Base-by-base conservation (phyloP, 306 rosid species). In the Glycyrrhiza uralensis region DNA sequence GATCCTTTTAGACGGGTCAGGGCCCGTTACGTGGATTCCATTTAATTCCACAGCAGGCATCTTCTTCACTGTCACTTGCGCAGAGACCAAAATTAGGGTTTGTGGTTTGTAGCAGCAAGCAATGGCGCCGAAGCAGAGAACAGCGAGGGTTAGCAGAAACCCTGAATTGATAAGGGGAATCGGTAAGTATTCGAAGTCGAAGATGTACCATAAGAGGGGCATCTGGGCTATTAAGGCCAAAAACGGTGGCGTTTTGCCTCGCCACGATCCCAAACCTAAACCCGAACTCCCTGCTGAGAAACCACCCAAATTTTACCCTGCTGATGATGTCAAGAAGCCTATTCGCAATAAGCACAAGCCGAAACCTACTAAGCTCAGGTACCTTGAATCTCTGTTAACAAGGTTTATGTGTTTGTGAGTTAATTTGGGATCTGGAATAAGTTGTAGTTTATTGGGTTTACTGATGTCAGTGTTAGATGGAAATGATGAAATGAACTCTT, bases 211-310 rank as follows among this genome's bases (percentile, higher is more conserved):
- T 78, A 88, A 88, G 71, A 80, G 86, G 6, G 94, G 94, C 0
- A 79, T 88, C 11, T 88, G 91, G 94, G 94, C 94, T 7, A 86
- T 88, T 68, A 88, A 88, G 82, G 94, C 94, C 9, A 88, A 88
- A 71, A 84, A 88, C 23, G 94, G 94, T 5, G 94, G 91, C 50
- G 77, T 4, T 23, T 88, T 88, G 7, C 94, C 94, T n/a, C 86
- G 77, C 29, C 91, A 88, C 51, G 91, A 86, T 13, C 75, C 86
- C 33, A 55, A 82, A 77, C 87, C 89, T 1, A 82, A 80, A 47
- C 80, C 86, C 1, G 72, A 79, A 3, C 38, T 62, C n/a, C 84
- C 89, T 0, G 77, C 85, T 2, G 67, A 30, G 6, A 88, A 88
- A 14, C 56, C 89, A 0, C 85, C 86, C 4, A 88, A 88, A 66